phyloP scores from a whole-genome alignment of 495 filamentous ascomycete species.

The Staphylotrichum tortipilum region DNA sequence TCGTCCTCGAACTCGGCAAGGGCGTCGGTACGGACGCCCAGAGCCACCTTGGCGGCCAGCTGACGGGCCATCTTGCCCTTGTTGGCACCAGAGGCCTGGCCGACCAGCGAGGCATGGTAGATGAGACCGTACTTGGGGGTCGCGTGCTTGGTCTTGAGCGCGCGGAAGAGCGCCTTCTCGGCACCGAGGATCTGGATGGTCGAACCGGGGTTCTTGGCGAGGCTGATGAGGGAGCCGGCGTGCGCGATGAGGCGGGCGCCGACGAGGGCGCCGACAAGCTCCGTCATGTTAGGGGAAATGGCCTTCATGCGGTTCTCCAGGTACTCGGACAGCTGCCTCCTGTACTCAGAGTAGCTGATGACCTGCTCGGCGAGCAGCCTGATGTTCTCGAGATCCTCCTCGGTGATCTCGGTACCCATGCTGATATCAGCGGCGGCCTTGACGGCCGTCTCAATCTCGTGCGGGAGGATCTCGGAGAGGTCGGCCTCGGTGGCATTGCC shows the following conservation, averaged over 20 bases:
- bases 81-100: conserved; percentile 92
- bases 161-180: conserved; percentile 97
- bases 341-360: conserved; percentile 80
- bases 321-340: conserved; percentile 78
- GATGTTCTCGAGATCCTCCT: conserved; percentile 85
- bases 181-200: conserved; percentile 97
- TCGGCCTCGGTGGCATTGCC: conserved; percentile 65
- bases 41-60: conserved; percentile 83
- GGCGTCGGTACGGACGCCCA: conserved; percentile 88
- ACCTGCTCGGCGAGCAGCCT: conserved; percentile 86
- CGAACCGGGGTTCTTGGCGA: conserved; percentile 91
- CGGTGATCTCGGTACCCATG: conserved; percentile 95
- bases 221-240: conserved; percentile 86
- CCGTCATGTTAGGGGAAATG: conserved; percentile 92
- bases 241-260: conserved; percentile 94
- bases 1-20: conserved; percentile 67
- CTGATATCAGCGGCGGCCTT: conserved; percentile 92
- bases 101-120: conserved; percentile 94
- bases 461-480: conserved; percentile 85
- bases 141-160: conserved; percentile 97
- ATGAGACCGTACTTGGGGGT: conserved; percentile 99
- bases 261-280: conserved; percentile 87
- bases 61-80: conserved; percentile 99
- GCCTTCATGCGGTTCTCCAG: conserved; percentile 90
- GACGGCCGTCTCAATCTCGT: conserved; percentile 87